phyloP scores from a whole-genome alignment of 768 basidiomycete genomes.

The Lactifluus volemus region DNA sequence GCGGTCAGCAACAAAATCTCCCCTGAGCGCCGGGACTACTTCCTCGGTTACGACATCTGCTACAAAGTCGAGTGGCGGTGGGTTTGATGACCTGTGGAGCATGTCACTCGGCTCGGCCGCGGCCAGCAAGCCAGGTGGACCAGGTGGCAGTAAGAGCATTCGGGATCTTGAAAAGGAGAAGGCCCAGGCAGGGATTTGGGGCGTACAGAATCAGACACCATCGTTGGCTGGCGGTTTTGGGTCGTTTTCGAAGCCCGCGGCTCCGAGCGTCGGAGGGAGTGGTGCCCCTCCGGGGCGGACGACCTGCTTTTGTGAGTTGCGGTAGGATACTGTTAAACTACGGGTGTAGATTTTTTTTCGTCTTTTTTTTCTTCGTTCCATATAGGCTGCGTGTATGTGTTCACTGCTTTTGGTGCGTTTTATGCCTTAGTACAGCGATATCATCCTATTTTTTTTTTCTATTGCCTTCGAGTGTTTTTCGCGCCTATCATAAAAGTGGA shows the following conservation, averaged over 20 bases:
- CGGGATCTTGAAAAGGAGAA: constrained; percentile 88
- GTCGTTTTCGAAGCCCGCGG: constrained; percentile 22
- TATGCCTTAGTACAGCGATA: not conserved
- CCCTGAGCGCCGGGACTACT: constrained; percentile 3
- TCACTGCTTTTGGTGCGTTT: not conserved
- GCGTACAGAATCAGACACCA: constrained; percentile 24
- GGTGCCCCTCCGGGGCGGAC: constrained; percentile 26
- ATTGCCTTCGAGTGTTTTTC: not conserved
- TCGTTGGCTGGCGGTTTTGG: constrained; percentile 25
- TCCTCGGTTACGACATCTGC: constrained; percentile 25
- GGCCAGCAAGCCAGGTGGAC: constrained; percentile 30
- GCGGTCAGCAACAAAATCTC: constrained; percentile 20
- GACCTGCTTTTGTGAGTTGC: constrained; percentile 33
- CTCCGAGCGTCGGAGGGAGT: constrained; percentile 19
- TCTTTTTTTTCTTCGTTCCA: not conserved
- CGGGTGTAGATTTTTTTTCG: not conserved
- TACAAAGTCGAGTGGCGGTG: constrained; percentile 35
- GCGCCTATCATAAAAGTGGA: not conserved
- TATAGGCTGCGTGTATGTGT: not conserved
- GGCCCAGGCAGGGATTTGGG: constrained; percentile 75
- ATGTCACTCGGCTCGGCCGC: constrained; percentile 53
- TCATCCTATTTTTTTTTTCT: not conserved
- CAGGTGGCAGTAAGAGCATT: constrained; percentile 52
- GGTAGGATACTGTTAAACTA: not conserved
- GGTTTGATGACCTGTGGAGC: constrained; percentile 87